Evolutionary conservation across 2,329 filamentous ascomycete species (phyloP).

Genomic region (Aspergillus sp.): DNA sequence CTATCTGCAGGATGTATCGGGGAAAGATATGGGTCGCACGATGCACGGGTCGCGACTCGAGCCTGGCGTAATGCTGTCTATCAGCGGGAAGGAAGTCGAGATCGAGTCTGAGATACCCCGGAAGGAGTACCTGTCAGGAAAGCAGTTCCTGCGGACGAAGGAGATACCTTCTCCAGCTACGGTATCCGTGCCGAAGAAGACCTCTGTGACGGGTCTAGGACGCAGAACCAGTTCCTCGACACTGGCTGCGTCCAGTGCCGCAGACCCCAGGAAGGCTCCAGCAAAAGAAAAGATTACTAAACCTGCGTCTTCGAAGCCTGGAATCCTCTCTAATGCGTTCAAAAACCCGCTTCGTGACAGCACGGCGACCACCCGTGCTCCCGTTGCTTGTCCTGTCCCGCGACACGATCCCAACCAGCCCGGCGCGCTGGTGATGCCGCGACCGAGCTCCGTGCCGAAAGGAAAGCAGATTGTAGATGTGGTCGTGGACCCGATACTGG

Average conservation of each 20-base stretch:
- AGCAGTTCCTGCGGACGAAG: conserved; percentile 25
- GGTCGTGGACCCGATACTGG: conserved; percentile 66
- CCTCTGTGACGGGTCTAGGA: conserved; percentile 14
- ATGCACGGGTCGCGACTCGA: conserved; percentile 57
- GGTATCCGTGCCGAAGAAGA: conserved; percentile 17
- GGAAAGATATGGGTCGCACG: conserved; percentile 61
- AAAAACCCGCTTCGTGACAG: conserved; percentile 61
- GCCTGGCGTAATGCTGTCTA: conserved; percentile 59
- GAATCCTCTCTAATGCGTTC: conserved; percentile 51
- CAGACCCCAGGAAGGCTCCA: conserved; percentile 10
- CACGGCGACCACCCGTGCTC: conserved; percentile 49
- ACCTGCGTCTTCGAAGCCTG: conserved; percentile 42
- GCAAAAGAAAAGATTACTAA: conserved; percentile 13
- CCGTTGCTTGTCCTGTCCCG: conserved; percentile 53
- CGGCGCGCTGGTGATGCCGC: conserved; percentile 66
- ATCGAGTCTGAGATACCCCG: conserved; percentile 62
- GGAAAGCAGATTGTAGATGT: conserved; percentile 70
- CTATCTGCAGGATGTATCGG: conserved; percentile 61
- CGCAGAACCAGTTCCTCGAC: conserved; percentile 9
- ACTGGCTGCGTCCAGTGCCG: conserved; percentile 7
- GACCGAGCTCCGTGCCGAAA: conserved; percentile 54
- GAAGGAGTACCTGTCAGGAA: conserved; percentile 53
- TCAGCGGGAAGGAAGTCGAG: conserved; percentile 68
- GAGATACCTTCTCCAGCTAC: conserved; percentile 7
- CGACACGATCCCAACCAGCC: conserved; percentile 62